A percentile compares a stretch with the other conserved stretches of the same genome.
Evolutionary conservation across 192 early-diverging fungal genomes (phyloP).

Genomic region (Backusella tarrabulga): DNA sequence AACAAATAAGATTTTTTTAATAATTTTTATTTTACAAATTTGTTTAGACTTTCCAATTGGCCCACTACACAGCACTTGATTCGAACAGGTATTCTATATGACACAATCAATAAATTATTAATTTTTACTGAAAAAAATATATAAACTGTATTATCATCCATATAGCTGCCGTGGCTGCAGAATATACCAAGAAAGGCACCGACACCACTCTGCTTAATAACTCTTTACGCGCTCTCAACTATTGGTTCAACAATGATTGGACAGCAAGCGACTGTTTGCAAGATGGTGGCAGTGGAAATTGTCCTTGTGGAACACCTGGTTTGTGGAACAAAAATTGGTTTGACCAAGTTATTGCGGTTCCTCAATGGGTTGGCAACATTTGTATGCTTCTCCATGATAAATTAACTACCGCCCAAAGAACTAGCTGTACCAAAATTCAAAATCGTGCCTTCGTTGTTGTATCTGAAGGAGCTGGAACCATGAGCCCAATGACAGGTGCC

Average conservation of each 20-base stretch:
- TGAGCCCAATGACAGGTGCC: slow-evolving; percentile 17
- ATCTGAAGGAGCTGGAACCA: not conserved
- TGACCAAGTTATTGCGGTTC: slow-evolving; percentile 17
- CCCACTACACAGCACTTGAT: slow-evolving; percentile 20
- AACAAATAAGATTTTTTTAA: not conserved
- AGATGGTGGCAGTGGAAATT: slow-evolving; percentile 15
- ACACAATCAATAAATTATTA: not conserved
- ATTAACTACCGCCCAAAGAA: not conserved
- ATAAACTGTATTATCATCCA: not conserved
- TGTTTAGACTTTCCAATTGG: slow-evolving; percentile 20
- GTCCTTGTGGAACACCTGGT: slow-evolving; percentile 31
- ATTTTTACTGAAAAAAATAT: not conserved
- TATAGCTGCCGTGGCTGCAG: not conserved
- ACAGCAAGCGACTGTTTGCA: not conserved
- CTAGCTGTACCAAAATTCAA: slow-evolving; percentile 11
- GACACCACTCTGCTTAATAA: slow-evolving; percentile 3
- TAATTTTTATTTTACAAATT: not conserved
- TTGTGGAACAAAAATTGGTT: slow-evolving; percentile 36
- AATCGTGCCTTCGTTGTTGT: slow-evolving; percentile 7
- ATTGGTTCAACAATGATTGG: slow-evolving; percentile 26
- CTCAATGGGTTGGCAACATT: not conserved
- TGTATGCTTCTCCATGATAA: slow-evolving; percentile 14
- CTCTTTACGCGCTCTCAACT: slow-evolving; percentile 7
- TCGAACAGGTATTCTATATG: not conserved
- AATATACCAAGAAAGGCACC: not conserved